These are phyloP conservation scores for Spathaspora boniae DNA, from an alignment of 805 yeast species.

Conservation along the genomic window DNA sequence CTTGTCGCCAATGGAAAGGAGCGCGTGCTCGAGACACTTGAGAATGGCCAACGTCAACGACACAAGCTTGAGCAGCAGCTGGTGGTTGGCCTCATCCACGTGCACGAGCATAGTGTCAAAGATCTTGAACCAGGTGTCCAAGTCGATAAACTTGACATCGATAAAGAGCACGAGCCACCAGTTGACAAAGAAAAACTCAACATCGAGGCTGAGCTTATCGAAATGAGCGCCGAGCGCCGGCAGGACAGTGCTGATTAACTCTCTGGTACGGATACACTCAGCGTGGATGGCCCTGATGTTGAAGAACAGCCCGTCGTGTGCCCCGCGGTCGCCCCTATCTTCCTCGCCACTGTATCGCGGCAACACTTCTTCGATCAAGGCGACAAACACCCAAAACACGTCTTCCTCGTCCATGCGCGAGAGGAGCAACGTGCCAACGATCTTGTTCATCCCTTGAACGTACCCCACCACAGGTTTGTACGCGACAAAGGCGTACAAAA, in stretches of 20 bases:
- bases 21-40: constrained; percentile 29
- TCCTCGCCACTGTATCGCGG: constrained; percentile 37
- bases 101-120: constrained; percentile 51
- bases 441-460: constrained; percentile 60
- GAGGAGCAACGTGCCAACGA: constrained; percentile 49
- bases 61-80: constrained; percentile 21
- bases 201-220: constrained; percentile 32
- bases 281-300: constrained; percentile 26
- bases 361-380: constrained; percentile 45
- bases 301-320: constrained; percentile 14
- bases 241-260: constrained; percentile 30
- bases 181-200: constrained; percentile 49
- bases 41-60: constrained; percentile 33
- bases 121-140: constrained; percentile 48
- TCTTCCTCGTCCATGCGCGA: constrained; percentile 38
- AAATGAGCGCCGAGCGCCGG: constrained; percentile 42
- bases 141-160: constrained; percentile 40
- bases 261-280: constrained; percentile 37
- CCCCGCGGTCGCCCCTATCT: constrained; percentile 21
- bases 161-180: constrained; percentile 59
- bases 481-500: constrained; percentile 47
- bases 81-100: constrained; percentile 22
- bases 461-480: constrained; percentile 50
- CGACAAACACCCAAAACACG: constrained; percentile 51
- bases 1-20: constrained; percentile 21